Evolutionary conservation across 2,329 filamentous ascomycete species (phyloP).

Genomic region (Fusarium buxicola): DNA sequence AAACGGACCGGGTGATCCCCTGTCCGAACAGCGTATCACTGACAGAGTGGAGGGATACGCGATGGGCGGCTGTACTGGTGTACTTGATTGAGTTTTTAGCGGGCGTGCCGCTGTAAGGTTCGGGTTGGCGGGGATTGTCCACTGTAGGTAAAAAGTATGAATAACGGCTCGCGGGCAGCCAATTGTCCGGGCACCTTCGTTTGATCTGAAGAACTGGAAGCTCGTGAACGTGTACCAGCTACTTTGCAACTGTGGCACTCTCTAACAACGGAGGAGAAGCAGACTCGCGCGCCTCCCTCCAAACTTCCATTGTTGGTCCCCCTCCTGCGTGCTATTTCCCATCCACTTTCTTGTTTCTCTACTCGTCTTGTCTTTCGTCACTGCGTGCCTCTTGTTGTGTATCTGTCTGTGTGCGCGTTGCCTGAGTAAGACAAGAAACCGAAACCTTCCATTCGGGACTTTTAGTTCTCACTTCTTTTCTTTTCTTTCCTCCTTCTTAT

Average conservation of each 20-base stretch:
- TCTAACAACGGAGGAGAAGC: neutral
- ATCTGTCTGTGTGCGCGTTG: conserved; percentile 9
- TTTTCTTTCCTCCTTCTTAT: neutral
- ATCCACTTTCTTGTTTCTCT: conserved; percentile 7
- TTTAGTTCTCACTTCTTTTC: conserved; percentile 3
- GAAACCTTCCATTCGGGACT: conserved; percentile 14
- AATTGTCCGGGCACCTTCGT: too few species aligned
- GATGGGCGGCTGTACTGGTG: conserved; percentile 5
- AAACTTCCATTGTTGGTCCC: conserved; percentile 40
- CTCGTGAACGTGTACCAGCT: too few species aligned
- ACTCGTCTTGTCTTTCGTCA: conserved; percentile 20
- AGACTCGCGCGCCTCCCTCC: conserved; percentile 14
- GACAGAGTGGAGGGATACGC: conserved; percentile 24
- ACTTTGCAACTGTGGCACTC: too few species aligned
- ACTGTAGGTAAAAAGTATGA: conserved; percentile 13
- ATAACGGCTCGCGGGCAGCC: neutral
- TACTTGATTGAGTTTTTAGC: conserved; percentile 30
- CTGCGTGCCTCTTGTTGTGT: conserved; percentile 30
- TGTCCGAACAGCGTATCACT: conserved; percentile 27
- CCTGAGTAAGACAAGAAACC: neutral
- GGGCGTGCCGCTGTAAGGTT: conserved; percentile 14
- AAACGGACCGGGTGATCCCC: conserved; percentile 37
- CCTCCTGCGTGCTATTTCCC: conserved; percentile 19
- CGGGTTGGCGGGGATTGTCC: conserved; percentile 19
- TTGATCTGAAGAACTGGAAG: too few species aligned